Percentiles rank a stretch among this genome's conserved stretches.
These are phyloP conservation scores for Colletotrichum lentis DNA, from an alignment of 2,329 filamentous ascomycete species.

Conservation along the genomic window DNA sequence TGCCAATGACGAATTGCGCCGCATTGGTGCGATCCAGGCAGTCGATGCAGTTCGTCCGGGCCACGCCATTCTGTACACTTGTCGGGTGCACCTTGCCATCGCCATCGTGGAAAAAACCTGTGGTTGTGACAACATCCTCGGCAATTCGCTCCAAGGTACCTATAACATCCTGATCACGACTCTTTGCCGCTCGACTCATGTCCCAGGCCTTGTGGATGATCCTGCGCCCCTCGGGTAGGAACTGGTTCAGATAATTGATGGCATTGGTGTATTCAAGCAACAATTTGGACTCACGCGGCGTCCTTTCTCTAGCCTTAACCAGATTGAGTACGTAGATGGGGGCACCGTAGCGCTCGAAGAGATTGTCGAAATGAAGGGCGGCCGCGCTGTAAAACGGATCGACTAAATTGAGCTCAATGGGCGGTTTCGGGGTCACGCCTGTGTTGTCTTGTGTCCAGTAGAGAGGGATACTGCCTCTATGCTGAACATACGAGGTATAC, in stretches of 20 bases:
- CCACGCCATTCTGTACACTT: slow-evolving; percentile 87
- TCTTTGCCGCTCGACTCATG: slow-evolving; percentile 95
- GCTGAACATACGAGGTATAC: slow-evolving; percentile 96
- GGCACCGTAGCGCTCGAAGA: slow-evolving; percentile 92
- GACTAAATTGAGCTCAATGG: slow-evolving; percentile 92
- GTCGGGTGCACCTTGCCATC: slow-evolving; percentile 71
- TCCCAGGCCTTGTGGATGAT: slow-evolving; percentile 97
- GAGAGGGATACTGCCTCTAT: slow-evolving; percentile 93
- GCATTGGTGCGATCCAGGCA: slow-evolving; percentile 97
- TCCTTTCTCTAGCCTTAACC: slow-evolving; percentile 87
- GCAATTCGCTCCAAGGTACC: slow-evolving; percentile 89
- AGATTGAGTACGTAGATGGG: slow-evolving; percentile 92
- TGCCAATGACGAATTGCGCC: slow-evolving; percentile 96
- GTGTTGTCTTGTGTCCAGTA: slow-evolving; percentile 98
- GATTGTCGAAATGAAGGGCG: slow-evolving; percentile 91
- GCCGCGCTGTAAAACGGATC: slow-evolving; percentile 96
- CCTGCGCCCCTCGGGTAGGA: slow-evolving; percentile 81
- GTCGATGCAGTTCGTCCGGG: slow-evolving; percentile 96
- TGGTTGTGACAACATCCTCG: slow-evolving; percentile 83
- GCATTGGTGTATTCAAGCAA: slow-evolving; percentile 87
- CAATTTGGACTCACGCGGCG: slow-evolving; percentile 89
- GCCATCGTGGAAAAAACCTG: slow-evolving; percentile 95
- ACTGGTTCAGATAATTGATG: slow-evolving; percentile 93
- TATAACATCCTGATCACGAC: slow-evolving; percentile 92
- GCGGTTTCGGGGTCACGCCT: slow-evolving; percentile 93